Evolutionary conservation across 1,284 basidiomycete genomes (phyloP).

Genomic region (Hypsizygus ulmarius): DNA sequence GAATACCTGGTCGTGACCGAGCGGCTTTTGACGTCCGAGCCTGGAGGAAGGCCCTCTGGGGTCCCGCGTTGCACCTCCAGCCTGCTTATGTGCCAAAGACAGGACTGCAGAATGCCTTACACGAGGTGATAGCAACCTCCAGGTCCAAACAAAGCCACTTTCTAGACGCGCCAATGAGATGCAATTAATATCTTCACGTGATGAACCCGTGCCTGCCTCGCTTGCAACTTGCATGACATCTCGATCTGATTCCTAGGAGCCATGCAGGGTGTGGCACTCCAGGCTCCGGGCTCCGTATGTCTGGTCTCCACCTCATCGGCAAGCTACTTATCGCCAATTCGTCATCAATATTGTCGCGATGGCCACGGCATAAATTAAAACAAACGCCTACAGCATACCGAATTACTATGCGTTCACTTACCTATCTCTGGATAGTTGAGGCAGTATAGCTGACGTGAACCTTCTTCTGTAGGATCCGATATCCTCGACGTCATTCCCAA

Average conservation of each 20-base stretch:
- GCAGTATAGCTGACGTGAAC: too few relatives aligned
- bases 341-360: too few relatives aligned
- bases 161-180: slow-evolving; percentile 10
- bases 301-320: too few relatives aligned
- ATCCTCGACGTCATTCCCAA: too few relatives aligned
- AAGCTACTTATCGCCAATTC: too few relatives aligned
- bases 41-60: slow-evolving; percentile 27
- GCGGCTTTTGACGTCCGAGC: slow-evolving; percentile 24
- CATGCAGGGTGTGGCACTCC: too few relatives aligned
- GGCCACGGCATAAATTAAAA: too few relatives aligned
- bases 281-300: too few relatives aligned
- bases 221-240: slow-evolving; percentile 8
- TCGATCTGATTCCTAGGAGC: slow-evolving; percentile 4
- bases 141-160: slow-evolving; percentile 15
- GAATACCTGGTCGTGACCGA: slow-evolving; percentile 23
- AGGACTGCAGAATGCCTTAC: slow-evolving; percentile 19
- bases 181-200: slow-evolving; percentile 20
- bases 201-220: slow-evolving; percentile 15
- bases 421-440: too few relatives aligned
- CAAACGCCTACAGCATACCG: too few relatives aligned
- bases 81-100: slow-evolving; percentile 26
- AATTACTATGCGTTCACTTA: too few relatives aligned
- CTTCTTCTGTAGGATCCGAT: too few relatives aligned
- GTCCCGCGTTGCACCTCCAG: slow-evolving; percentile 22
- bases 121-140: slow-evolving; percentile 27